Evolutionary conservation across 1,284 basidiomycete genomes (phyloP).

Genomic region (Pseudozyma flocculosa): DNA sequence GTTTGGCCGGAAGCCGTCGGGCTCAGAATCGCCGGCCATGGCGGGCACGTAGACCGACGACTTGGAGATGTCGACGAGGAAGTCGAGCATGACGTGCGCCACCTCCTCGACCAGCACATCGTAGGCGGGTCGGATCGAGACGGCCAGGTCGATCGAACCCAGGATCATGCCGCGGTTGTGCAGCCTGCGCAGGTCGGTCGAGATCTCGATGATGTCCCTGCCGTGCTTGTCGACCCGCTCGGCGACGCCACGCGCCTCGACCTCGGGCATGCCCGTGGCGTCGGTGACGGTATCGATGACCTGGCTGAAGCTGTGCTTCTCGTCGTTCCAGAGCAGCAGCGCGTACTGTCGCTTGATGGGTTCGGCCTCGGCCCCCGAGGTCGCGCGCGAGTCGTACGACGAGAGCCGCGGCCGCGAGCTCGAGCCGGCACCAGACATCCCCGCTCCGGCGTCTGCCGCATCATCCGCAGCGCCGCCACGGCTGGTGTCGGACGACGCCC

Average conservation of each 20-base stretch:
- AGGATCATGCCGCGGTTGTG: constrained; percentile 79
- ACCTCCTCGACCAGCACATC: constrained; percentile 89
- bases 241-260: constrained; percentile 66
- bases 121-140: constrained; percentile 82
- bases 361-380: constrained; percentile 2
- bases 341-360: constrained; percentile 65
- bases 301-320: constrained; percentile 91
- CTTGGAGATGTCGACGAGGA: constrained; percentile 51
- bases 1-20: constrained; percentile 23
- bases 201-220: constrained; percentile 80
- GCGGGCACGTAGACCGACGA: constrained; percentile 37
- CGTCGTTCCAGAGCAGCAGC: constrained; percentile 92
- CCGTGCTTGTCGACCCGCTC: constrained; percentile 76
- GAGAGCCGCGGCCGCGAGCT: background rate
- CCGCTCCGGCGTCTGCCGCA: too few species aligned
- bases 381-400: constrained; percentile 4
- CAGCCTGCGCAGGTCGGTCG: constrained; percentile 68
- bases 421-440: too few species aligned
- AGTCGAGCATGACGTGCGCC: constrained; percentile 61
- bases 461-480: too few species aligned
- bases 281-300: constrained; percentile 68
- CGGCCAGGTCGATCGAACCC: constrained; percentile 83
- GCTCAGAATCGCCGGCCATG: background rate
- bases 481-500: background rate
- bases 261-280: constrained; percentile 38